Evolutionary conservation across 495 filamentous ascomycete species (phyloP).

Genomic region (Rostrohypoxylon terebratum): DNA sequence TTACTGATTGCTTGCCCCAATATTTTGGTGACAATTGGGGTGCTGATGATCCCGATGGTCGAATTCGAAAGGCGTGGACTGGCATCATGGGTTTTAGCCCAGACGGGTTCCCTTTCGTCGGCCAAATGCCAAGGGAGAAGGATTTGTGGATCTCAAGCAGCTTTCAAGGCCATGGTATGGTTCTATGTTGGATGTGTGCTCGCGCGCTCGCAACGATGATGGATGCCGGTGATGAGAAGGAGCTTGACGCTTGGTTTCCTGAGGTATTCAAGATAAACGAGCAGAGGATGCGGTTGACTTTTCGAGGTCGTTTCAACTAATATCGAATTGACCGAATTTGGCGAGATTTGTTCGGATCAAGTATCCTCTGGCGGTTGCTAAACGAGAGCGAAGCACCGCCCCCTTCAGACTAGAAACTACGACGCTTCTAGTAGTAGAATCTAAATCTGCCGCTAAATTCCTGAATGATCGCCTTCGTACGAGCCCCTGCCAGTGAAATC

Average conservation of each 20-base stretch:
- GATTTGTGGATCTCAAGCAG: slow-evolving; percentile 63
- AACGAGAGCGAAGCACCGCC: background rate
- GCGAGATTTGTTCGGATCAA: background rate
- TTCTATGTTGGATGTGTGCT: slow-evolving; percentile 67
- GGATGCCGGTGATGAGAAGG: slow-evolving; percentile 47
- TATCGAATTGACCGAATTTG: background rate
- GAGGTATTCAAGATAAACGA: slow-evolving; percentile 59
- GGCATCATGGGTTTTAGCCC: slow-evolving; percentile 71
- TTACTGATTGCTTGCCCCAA: slow-evolving; percentile 57
- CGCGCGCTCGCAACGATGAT: slow-evolving; percentile 66
- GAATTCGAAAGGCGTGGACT: slow-evolving; percentile 70
- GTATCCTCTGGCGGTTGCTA: background rate
- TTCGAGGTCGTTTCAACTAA: slow-evolving; percentile 55
- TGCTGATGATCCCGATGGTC: slow-evolving; percentile 65
- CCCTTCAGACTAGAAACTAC: too few species aligned
- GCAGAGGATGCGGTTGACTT: slow-evolving; percentile 58
- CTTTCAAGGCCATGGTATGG: slow-evolving; percentile 72
- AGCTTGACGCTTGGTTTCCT: slow-evolving; percentile 64
- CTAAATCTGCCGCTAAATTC: background rate
- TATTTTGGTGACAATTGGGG: slow-evolving; percentile 72
- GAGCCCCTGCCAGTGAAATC: background rate
- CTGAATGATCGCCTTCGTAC: background rate
- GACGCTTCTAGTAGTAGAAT: too few species aligned
- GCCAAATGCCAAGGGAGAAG: slow-evolving; percentile 56
- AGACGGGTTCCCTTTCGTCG: slow-evolving; percentile 69